Base-by-base conservation (phyloP, 768 basidiomycete genomes). In the Porphyrellus cyaneotinctus region DNA sequence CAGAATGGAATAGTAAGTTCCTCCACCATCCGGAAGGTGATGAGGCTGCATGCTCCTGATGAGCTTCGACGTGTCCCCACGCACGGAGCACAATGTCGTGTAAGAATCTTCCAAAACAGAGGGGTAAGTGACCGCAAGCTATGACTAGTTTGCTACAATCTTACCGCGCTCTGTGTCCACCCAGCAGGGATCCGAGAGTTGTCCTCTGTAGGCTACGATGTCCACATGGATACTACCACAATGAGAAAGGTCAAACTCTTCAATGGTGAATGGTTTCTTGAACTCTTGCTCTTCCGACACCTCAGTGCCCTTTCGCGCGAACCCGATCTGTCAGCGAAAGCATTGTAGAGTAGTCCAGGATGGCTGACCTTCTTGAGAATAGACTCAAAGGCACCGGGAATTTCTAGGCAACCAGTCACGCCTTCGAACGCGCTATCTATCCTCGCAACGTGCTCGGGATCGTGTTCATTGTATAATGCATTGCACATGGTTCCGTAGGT, bases 401-500 rank as follows among this genome's bases (percentile, higher is more conserved):
- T 37, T 31, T 57, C 56, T 23, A 58, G 28, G 26, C 14, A 45
- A 12, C 56, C 56, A 13, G 49, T 51, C 8, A 58, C 17, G 1
- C 49, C 56, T 43, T 57, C 56, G 35, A 57, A 57, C 17, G 56
- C 49, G 23, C 1, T 26, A 10, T 46, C 48, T 17, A 4, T 46
- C 30, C 56, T 52, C 6, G 44, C 37, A 15, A 57, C 20, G 35
- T 57, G 44, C 44, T 57, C 47, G 9, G 47, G 37, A 22, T 57
- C 46, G 20, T 51, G 20, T 37, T 57, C 55, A 4, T 57, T 37
- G 48, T 51, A 57, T 6, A 36, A 13, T 13, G 56, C 56, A 32
- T 57, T 57, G 45, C 56, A 57, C 35, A 58, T 44, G 3, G 56
- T 57, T 30, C 56, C 56, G 6, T 58, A 57, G 2, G 56, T 58